These are phyloP conservation scores for Poterioochromonas sp. DNA, from an alignment of 352 stramenopile genomes.

Conservation along the genomic window DNA sequence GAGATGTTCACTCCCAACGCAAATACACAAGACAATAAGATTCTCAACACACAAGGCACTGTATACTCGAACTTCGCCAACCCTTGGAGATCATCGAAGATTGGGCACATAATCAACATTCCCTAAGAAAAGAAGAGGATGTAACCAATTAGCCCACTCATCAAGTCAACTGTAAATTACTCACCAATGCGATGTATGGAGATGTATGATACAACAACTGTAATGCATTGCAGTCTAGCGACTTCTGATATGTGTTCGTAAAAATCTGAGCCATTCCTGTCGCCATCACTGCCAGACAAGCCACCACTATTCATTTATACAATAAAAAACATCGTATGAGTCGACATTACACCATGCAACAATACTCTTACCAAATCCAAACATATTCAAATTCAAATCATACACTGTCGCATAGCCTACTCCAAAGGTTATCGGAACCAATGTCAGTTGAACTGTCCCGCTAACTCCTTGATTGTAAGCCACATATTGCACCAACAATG, in stretches of 20 bases:
- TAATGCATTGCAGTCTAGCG: constrained; percentile 39
- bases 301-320: constrained; percentile 21
- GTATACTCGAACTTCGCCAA: constrained; percentile 23
- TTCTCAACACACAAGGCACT: background rate
- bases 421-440: constrained; percentile 37
- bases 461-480: constrained; percentile 10
- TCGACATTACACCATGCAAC: no score
- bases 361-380: constrained; percentile 20
- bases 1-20: constrained; percentile 44
- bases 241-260: constrained; percentile 36
- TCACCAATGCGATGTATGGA: constrained; percentile 37
- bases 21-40: constrained; percentile 37
- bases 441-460: constrained; percentile 21
- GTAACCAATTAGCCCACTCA: background rate
- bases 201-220: constrained; percentile 42
- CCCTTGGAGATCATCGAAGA: constrained; percentile 39
- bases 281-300: constrained; percentile 34
- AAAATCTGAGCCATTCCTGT: constrained; percentile 40
- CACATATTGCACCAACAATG: constrained; percentile 30
- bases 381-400: constrained; percentile 35
- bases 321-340: background rate
- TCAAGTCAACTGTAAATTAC: background rate
- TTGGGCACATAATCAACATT: constrained; percentile 38
- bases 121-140: background rate
- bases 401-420: constrained; percentile 39